phyloP scores from a whole-genome alignment of 306 rosid genomes.

The Vachellia collinsii region DNA sequence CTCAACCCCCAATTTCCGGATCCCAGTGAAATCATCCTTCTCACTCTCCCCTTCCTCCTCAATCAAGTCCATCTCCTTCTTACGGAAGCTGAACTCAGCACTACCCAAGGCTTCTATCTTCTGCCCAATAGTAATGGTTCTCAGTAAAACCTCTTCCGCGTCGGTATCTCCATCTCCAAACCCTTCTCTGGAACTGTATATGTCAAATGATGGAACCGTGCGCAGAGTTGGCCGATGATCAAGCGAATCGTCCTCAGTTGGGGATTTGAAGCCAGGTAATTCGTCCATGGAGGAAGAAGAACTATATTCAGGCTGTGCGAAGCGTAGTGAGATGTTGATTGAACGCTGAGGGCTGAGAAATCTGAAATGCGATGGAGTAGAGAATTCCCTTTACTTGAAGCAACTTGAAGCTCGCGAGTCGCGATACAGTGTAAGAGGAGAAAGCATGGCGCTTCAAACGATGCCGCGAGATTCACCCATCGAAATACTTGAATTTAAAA shows the following conservation, averaged over 20 bases:
- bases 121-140: constrained; percentile 39
- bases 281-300: constrained; percentile 40
- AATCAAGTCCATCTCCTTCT: constrained; percentile 61
- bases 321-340: neutral
- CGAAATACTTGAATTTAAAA: too few relatives aligned
- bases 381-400: neutral
- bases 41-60: constrained; percentile 63
- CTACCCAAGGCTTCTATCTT: constrained; percentile 33
- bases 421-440: neutral
- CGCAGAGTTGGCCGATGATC: constrained; percentile 38
- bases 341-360: neutral
- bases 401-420: neutral
- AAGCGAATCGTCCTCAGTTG: constrained; percentile 18
- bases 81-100: constrained; percentile 55
- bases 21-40: constrained; percentile 36
- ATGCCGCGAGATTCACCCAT: neutral
- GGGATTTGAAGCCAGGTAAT: constrained; percentile 15
- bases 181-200: constrained; percentile 44
- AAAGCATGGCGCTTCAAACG: neutral
- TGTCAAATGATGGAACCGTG: constrained; percentile 69
- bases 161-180: constrained; percentile 34
- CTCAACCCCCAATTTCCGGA: constrained; percentile 39
- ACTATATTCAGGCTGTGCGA: constrained; percentile 20
- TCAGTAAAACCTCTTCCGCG: constrained; percentile 47
- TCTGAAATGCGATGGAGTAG: neutral